Conservation (phyloP, 2,329 filamentous ascomycete species). For the Coniochaeta sp. region DNA sequence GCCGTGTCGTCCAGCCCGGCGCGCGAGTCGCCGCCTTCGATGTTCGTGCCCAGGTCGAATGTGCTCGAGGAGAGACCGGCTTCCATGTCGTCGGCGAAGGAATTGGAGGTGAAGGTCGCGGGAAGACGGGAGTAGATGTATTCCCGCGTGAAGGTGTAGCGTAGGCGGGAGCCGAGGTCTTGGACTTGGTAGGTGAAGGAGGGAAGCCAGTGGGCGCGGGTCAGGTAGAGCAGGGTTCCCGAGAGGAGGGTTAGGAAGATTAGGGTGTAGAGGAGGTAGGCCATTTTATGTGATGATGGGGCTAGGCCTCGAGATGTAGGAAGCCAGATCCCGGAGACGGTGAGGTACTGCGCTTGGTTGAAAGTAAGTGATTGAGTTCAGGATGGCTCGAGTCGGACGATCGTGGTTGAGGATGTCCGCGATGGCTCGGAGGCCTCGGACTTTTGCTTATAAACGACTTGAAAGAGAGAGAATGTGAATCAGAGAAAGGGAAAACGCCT, state of each 20-base stretch:
- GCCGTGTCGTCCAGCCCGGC: slow-evolving; percentile 72
- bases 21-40: slow-evolving; percentile 70
- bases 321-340: neutral
- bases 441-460: neutral
- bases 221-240: slow-evolving; percentile 73
- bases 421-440: slow-evolving; percentile 2
- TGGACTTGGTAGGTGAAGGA: slow-evolving; percentile 46
- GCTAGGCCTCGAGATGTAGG: neutral
- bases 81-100: slow-evolving; percentile 80
- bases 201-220: slow-evolving; percentile 69
- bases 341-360: neutral
- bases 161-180: slow-evolving; percentile 36
- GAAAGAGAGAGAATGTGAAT: neutral
- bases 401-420: neutral
- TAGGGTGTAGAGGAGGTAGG: slow-evolving; percentile 72
- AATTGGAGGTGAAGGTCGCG: slow-evolving; percentile 53
- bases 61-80: slow-evolving; percentile 74
- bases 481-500: slow-evolving; percentile 5
- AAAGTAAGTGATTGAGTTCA: neutral
- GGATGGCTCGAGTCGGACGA: neutral
- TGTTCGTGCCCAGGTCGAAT: slow-evolving; percentile 77
- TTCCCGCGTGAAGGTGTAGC: slow-evolving; percentile 30
- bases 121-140: slow-evolving; percentile 71
- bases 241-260: slow-evolving; percentile 63
- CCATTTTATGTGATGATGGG: slow-evolving; percentile 43